phyloP scores from a whole-genome alignment of 208 protist genomes.

The Acanthamoeba divionensis region DNA sequence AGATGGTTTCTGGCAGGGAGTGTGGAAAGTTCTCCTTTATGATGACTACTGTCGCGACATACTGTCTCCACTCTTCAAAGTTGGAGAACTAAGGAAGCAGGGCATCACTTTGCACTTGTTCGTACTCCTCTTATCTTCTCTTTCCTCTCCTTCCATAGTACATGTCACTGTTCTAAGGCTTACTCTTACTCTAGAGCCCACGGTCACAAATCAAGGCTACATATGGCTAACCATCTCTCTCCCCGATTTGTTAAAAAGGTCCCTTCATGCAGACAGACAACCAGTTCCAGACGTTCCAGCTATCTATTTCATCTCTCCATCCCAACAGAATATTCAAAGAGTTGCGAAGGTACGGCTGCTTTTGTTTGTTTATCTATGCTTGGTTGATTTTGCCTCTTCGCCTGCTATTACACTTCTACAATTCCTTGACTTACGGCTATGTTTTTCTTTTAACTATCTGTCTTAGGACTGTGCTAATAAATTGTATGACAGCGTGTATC shows the following conservation, averaged over 20 bases:
- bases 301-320: conserved; percentile 86
- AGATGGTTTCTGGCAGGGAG: conserved; percentile 52
- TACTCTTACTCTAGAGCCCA: not conserved
- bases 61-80: conserved; percentile 82
- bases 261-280: conserved; percentile 78
- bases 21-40: conserved; percentile 86
- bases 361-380: not conserved
- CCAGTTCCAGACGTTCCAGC: conserved; percentile 82
- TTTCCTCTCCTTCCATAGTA: conserved; percentile 35
- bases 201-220: not conserved
- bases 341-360: conserved; percentile 70
- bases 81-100: conserved; percentile 81
- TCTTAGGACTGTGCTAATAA: conserved; percentile 61
- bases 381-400: not conserved
- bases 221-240: not conserved
- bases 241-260: not conserved
- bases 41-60: conserved; percentile 81
- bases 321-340: conserved; percentile 76
- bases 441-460: not conserved
- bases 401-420: not conserved
- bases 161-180: not conserved
- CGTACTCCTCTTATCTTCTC: not conserved
- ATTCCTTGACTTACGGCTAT: not conserved
- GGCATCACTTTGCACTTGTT: conserved; percentile 84
- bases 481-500: conserved; percentile 78